Base-by-base conservation (phyloP, 228 moss, liverwort and hornwort species). In the Sphagnum magellanicum region DNA sequence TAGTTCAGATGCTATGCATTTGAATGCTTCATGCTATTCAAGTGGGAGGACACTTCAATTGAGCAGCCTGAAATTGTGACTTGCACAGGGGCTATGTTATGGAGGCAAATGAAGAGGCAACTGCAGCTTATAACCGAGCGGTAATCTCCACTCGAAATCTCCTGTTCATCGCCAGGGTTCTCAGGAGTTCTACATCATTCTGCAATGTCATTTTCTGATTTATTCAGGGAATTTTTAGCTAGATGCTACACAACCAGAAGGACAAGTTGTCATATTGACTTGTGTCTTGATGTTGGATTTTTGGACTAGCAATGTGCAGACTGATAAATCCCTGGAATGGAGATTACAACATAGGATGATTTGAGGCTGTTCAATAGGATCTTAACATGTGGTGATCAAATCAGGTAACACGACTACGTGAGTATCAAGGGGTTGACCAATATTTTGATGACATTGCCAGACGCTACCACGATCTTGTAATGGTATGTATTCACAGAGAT, bases 401-500 rank as follows among this genome's bases (percentile, higher is more conserved):
- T 32, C 82, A 94, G 94, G 94, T 91, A 8, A 95, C 98, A 70
- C 85, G 98, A 71, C 82, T 98, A 55, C 93, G 98, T 57, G 98
- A 98, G 67, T 98, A 98, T 68, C 94, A 98, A 87, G 98, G 98
- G 61, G 98, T 98, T 68, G 98, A 98, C 79, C 89, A 92, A 70
- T 90, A 98, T 71, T 98, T 98, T 10, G 98, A 98, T 73, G 92
- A 98, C 73, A 98, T 98, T 67, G 98, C 98, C 49, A 85, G 85
- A 63, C 89, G 98, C 53, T 98, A 98, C 73, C 94, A 89, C 72
- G 94, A 93, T 73, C 90, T 98, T 70, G 89, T 92, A 15, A 93
- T 91, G 48, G 95, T 93, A 84, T 70, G 88, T 50, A 73, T 55
- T 71, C 5, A 9, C n/a, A 61, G 46, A 32, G 3, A 32, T 32